Base-by-base conservation (phyloP, 2,329 filamentous ascomycete genomes). In the Aspergillus sp. region DNA sequence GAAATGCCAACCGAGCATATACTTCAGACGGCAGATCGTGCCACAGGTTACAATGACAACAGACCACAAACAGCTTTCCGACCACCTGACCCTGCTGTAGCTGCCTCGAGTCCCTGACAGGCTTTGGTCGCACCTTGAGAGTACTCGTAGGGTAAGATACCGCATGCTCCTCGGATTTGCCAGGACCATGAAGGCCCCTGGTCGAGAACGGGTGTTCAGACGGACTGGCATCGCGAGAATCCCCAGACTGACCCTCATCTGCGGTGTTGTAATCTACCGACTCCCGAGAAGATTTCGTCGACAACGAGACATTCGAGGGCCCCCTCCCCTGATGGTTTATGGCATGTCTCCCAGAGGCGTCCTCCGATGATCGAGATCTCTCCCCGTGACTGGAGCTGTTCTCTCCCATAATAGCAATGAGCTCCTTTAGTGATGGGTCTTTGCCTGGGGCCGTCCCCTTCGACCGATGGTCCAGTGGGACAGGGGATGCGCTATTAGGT, bases 41-140 rank as follows among this genome's bases (percentile, higher is more conserved):
- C 73, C 73, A 76, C 55, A 67, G 71, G 43, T 68, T 70, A 63
- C 73, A 76, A 48, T 67, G 63, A 53, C 73, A 76, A 55, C 73
- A 76, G 38, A 76, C 72, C 16, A 75, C 71, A 50, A 76, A 76
- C 11, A 72, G 52, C 50, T 76, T 76, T 20, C 63, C 61, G 40
- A 75, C 54, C 9, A 63, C 47, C 47, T 66, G 62, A 23, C 59
- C 57, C 19, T 58, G 52, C 20, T 47, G 51, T 16, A 49, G 32
- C 17, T 41, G 9, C 21, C 55, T 64, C 14, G 46, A n/a, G 20
- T 55, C 57, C 48, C 58, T 56, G 6, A 47, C 36, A 34, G 56
- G 48, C 31, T 50, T 61, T 14, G 29, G 11, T 25, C 56, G 43
- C 21, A 38, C 19, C 49, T 49, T 16, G 47, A 10, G 17, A 25